Evolutionary conservation across 2,329 filamentous ascomycete species (phyloP).

Genomic region (Talaromyces verruculosus): DNA sequence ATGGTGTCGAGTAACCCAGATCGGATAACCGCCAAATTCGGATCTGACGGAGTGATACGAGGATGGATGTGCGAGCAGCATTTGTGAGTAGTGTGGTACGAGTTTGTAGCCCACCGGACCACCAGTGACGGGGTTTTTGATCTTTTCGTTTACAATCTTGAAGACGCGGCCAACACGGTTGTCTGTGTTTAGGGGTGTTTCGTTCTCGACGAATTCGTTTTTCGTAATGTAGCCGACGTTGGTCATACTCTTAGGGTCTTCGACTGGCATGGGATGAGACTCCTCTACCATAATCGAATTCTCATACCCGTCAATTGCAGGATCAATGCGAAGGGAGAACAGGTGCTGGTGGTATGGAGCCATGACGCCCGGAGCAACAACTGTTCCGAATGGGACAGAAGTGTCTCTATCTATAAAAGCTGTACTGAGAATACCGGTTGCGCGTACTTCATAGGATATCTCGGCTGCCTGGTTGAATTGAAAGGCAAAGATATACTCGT

Average conservation of each 20-base stretch:
- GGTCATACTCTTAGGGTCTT: constrained; percentile 55
- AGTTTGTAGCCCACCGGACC: constrained; percentile 59
- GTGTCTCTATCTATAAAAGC: constrained; percentile 58
- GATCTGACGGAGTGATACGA: constrained; percentile 53
- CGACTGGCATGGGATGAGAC: constrained; percentile 58
- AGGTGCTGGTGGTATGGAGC: constrained; percentile 62
- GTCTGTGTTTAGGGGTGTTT: constrained; percentile 50
- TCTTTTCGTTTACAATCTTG: constrained; percentile 58
- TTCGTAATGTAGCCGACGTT: constrained; percentile 45
- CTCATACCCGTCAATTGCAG: constrained; percentile 56
- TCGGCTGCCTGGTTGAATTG: constrained; percentile 55
- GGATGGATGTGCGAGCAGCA: constrained; percentile 55
- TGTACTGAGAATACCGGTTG: constrained; percentile 66
- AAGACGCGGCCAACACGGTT: constrained; percentile 51
- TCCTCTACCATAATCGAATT: constrained; percentile 59
- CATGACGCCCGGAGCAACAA: constrained; percentile 51
- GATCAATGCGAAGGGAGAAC: constrained; percentile 64
- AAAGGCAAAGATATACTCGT: constrained; percentile 68
- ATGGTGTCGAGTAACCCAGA: constrained; percentile 55
- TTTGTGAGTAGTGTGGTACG: constrained; percentile 56
- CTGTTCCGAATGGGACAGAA: constrained; percentile 50
- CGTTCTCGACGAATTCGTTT: constrained; percentile 38
- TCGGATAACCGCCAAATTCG: constrained; percentile 56
- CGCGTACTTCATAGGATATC: constrained; percentile 62
- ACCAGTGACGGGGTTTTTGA: constrained; percentile 55